Base-by-base conservation (phyloP, 2,329 filamentous ascomycete genomes). In the Penicillium sclerotigenum region DNA sequence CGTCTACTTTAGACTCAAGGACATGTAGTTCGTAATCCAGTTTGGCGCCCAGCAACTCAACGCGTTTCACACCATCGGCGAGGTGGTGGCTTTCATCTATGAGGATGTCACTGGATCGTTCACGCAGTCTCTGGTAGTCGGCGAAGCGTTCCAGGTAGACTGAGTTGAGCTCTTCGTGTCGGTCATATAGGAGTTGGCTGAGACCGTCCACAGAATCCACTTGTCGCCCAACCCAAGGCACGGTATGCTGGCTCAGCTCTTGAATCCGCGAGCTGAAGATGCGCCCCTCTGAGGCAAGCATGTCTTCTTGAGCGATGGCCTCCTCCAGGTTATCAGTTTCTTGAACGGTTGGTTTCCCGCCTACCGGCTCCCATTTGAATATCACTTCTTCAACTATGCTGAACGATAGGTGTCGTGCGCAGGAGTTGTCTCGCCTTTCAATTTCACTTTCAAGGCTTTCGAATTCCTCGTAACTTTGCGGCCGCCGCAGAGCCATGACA, bases 11-110 rank as follows among this genome's bases (percentile, higher is more conserved):
- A 46, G 87, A 85, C 47, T 86, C 81, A n/a, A 97, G 78, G 16
- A 86, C 85, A 57, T 88, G 84, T 59, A 97, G 87, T 77, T 97
- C 93, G 73, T 97, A 97, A 67, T 97, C 92, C 53, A 97, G 80
- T 73, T 92, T 92, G 20, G 91, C 90, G 3, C 88, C 85, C 37
- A 95, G 78, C 22, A 88, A 83, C 70, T 96, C 91, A 14, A 97
- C 80, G 60, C 94, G 89, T 71, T 88, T 88, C 58, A 91, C 79
- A 16, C 82, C 82, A 68, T 94, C 90, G 4, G 82, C 83, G 36
- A 96, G 77, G 50, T 83, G 80, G 22, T 81, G 80, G 38, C 87
- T 83, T 73, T 95, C 89, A 46, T 87, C 84, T 0, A 81, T 80
- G 10, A 96, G 75, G 16, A 91, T 76, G 56, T 89, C 87, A 33